These are phyloP conservation scores for Colletotrichum somersetense DNA, from an alignment of 2,329 filamentous ascomycete species.

Conservation along the genomic window DNA sequence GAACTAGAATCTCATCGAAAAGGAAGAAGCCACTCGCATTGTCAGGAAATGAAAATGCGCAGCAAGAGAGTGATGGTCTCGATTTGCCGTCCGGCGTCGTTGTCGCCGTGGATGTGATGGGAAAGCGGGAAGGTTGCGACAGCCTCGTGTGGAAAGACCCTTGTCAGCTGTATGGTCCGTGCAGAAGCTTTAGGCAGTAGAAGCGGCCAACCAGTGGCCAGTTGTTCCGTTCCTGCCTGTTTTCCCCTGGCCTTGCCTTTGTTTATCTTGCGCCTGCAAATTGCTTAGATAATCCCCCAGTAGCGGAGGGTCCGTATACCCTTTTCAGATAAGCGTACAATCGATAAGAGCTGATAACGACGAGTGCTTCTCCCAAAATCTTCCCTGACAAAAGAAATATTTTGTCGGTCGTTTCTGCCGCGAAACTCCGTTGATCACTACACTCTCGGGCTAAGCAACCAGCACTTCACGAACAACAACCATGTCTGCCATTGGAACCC, in stretches of 20 bases:
- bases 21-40: constrained; percentile 6
- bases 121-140: constrained; percentile 43
- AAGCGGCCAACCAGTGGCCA: constrained; percentile 34
- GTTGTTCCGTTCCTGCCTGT: constrained; percentile 38
- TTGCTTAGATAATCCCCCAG: constrained; percentile 12
- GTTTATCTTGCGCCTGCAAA: background rate
- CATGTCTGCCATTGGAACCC: constrained; percentile 91
- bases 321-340: background rate
- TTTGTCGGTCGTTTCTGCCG: constrained; percentile 30
- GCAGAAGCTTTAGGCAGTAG: constrained; percentile 34
- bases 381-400: constrained; percentile 38
- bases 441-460: constrained; percentile 20
- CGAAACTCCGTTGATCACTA: constrained; percentile 11
- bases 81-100: constrained; percentile 33
- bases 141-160: constrained; percentile 42
- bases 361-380: constrained; percentile 19
- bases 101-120: constrained; percentile 33
- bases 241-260: constrained; percentile 15
- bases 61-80: constrained; percentile 12
- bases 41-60: background rate
- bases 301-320: background rate
- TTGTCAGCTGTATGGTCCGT: constrained; percentile 37
- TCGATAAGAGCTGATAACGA: constrained; percentile 30
- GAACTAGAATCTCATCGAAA: background rate
- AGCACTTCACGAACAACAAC: constrained; percentile 44